Evolutionary conservation across 2,329 filamentous ascomycete species (phyloP).

Genomic region (Ceratocystis diversiconidia): DNA sequence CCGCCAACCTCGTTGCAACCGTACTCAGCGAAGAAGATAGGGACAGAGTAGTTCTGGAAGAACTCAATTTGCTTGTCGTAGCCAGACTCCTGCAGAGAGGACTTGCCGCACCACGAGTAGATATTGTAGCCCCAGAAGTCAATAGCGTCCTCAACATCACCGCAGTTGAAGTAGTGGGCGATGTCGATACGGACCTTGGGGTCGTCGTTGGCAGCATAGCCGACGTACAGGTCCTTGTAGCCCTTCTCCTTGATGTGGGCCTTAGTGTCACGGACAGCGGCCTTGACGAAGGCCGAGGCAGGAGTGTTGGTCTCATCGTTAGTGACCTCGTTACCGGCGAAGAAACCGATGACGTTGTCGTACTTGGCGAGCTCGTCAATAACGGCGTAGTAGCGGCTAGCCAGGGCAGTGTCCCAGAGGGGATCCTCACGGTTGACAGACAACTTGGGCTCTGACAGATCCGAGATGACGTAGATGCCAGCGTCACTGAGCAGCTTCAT

Average conservation of each 20-base stretch:
- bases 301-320: slow-evolving; percentile 79
- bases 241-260: slow-evolving; percentile 71
- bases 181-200: slow-evolving; percentile 65
- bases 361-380: slow-evolving; percentile 71
- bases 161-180: slow-evolving; percentile 91
- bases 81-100: slow-evolving; percentile 59
- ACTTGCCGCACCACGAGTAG: slow-evolving; percentile 96
- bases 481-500: slow-evolving; percentile 70
- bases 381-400: slow-evolving; percentile 67
- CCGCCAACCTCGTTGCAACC: slow-evolving; percentile 65
- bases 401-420: slow-evolving; percentile 65
- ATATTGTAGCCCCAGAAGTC: slow-evolving; percentile 99
- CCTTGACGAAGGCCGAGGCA: slow-evolving; percentile 91
- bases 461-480: slow-evolving; percentile 90
- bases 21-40: slow-evolving; percentile 97
- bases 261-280: slow-evolving; percentile 92
- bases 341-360: slow-evolving; percentile 90
- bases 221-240: slow-evolving; percentile 68
- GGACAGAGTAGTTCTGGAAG: slow-evolving; percentile 79
- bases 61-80: slow-evolving; percentile 73
- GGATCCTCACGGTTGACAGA: slow-evolving; percentile 79
- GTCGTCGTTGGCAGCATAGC: slow-evolving; percentile 94
- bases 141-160: slow-evolving; percentile 49
- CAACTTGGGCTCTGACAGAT: slow-evolving; percentile 63
- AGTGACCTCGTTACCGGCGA: slow-evolving; percentile 94